Evolutionary conservation across 1,284 basidiomycete genomes (phyloP), one percentile per base, ranked within the genome.

Genomic region (Rhodotorula mucilaginosa): DNA sequence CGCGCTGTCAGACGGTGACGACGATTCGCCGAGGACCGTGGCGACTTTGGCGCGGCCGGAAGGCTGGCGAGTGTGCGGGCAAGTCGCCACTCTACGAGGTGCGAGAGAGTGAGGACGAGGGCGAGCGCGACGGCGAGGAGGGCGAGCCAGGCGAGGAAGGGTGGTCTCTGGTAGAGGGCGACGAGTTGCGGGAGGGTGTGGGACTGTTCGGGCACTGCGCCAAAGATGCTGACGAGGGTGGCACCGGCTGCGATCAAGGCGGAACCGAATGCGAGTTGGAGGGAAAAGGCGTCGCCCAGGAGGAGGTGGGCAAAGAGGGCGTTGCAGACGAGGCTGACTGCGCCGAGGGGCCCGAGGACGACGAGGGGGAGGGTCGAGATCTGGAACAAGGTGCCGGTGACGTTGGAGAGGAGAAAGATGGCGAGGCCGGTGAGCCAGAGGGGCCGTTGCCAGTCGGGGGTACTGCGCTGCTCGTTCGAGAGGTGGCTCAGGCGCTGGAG

Each of bases 401-500:
- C 83, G 81, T 97, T 98, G 68, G 93, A 93, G 34, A 88, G 61
- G 61, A 83, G 79, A 74, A 83, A 83, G 70, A 79, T 76, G 67
- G 70, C 83, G 79, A 97, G 95, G 16, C 94, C 94, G 47, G 91
- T 80, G 31, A 94, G 82, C 92, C 92, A 96, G 34, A 94, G 82
- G 62, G 93, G 92, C 78, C 93, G 85, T 60, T 87, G 86, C 79
- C 90, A 87, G 77, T 93, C 91, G 44, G 85, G 80, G 61, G 88
- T 84, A 5, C 92, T 89, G 16, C 90, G 83, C 5, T 84, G 82
- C 76, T 93, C 90, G 80, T 97, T 93, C 71, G 90, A 83, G 52
- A 97, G 87, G 85, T 97, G 94, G 77, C 92, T 94, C 84, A 96
- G 95, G 74, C 95, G 88, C 81, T 97, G 94, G 72, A 98, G 89